Conservation (phyloP, 2,329 filamentous ascomycete genomes). For the Cryphonectria nitschkei region DNA sequence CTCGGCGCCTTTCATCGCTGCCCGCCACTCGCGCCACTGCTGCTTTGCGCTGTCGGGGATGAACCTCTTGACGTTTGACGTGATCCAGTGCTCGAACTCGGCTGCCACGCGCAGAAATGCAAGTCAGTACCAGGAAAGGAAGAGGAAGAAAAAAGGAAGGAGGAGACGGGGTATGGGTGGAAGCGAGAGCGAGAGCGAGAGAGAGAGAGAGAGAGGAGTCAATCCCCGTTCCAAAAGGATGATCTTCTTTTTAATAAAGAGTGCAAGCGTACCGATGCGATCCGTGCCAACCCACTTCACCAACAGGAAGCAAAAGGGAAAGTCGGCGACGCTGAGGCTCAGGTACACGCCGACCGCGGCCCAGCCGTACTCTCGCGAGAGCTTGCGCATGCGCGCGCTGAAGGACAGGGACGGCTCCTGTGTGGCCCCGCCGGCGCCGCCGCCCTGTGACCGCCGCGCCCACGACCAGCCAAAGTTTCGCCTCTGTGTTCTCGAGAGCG, state of each 20-base stretch:
- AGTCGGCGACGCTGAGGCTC: constrained; percentile 80
- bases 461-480: constrained; percentile 25
- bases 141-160: background rate
- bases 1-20: constrained; percentile 51
- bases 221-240: background rate
- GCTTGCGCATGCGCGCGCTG: constrained; percentile 75
- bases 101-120: constrained; percentile 42
- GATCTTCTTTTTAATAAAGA: background rate
- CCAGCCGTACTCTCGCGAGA: constrained; percentile 94
- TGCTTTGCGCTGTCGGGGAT: constrained; percentile 64
- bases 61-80: constrained; percentile 60
- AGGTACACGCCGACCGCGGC: constrained; percentile 90
- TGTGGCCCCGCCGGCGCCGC: background rate
- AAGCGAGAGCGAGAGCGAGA: too few species aligned
- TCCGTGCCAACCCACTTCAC: constrained; percentile 85
- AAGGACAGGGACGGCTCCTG: constrained; percentile 49
- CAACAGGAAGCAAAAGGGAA: constrained; percentile 91
- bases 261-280: constrained; percentile 67
- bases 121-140: background rate
- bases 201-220: too few species aligned
- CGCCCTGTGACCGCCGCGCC: constrained; percentile 16
- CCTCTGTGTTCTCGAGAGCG: constrained; percentile 16
- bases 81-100: constrained; percentile 67
- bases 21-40: constrained; percentile 54
- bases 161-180: too few species aligned